phyloP scores from a whole-genome alignment of 306 rosid genomes.

The Geum urbanum region DNA sequence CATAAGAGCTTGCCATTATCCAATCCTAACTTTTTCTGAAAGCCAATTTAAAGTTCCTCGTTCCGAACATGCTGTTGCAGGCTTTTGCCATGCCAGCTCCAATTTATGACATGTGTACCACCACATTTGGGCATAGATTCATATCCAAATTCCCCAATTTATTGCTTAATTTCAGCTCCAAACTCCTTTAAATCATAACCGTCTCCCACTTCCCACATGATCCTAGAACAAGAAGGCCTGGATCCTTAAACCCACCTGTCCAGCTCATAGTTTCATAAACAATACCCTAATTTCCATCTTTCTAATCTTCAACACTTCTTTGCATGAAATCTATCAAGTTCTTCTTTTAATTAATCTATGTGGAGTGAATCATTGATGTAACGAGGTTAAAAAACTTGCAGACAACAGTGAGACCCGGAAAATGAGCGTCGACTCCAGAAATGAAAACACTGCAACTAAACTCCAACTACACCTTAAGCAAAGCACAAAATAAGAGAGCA shows the following conservation, averaged over 20 bases:
- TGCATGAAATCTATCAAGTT: background rate
- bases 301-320: background rate
- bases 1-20: background rate
- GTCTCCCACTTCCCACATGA: background rate
- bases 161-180: background rate
- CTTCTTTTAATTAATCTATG: background rate
- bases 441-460: background rate
- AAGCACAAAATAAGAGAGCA: background rate
- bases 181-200: slow-evolving; percentile 9
- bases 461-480: background rate
- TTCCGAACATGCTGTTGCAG: background rate
- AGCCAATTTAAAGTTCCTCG: no score
- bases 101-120: background rate
- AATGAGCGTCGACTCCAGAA: background rate
- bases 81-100: background rate
- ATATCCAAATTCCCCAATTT: background rate
- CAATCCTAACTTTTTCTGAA: background rate
- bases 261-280: background rate
- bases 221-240: background rate
- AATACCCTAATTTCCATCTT: background rate
- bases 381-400: background rate
- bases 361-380: background rate
- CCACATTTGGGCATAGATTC: background rate
- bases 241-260: slow-evolving; percentile 10
- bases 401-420: background rate